Evolutionary conservation across 129 eudicot genomes (phyloP).

Genomic region (Flaveria linearis): DNA sequence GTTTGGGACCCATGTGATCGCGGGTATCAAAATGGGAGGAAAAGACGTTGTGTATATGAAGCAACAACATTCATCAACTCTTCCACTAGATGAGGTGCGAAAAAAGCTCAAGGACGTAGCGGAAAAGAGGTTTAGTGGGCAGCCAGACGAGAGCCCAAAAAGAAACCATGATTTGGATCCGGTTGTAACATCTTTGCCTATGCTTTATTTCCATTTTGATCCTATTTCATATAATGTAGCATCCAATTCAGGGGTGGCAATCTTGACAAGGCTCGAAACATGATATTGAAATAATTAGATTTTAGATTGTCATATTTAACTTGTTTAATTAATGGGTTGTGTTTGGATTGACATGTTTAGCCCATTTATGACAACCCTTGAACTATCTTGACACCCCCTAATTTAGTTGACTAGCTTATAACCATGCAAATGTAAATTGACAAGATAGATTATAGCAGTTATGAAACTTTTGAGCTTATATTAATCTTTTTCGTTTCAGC

Average conservation of each 20-base stretch:
- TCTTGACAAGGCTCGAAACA: neutral
- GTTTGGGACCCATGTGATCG: constrained; percentile 73
- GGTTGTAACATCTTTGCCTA: constrained; percentile 40
- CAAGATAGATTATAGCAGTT: constrained; percentile 1
- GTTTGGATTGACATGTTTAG: neutral
- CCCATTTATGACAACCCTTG: too few species aligned
- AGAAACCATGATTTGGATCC: constrained; percentile 37
- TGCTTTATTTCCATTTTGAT: neutral
- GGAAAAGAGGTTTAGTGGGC: constrained; percentile 58
- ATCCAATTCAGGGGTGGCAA: neutral
- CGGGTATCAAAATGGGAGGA: constrained; percentile 83
- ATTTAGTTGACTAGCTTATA: neutral
- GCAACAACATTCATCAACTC: constrained; percentile 64
- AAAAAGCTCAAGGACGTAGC: constrained; percentile 60
- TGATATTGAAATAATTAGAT: neutral
- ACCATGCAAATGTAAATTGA: neutral
- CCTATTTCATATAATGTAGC: neutral
- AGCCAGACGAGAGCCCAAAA: constrained; percentile 25
- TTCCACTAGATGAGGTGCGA: constrained; percentile 54
- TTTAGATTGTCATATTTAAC: too few species aligned
- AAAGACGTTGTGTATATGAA: constrained; percentile 70
- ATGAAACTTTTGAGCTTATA: constrained; percentile 7
- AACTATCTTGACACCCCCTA: neutral
- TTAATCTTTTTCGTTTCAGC: constrained; percentile 41
- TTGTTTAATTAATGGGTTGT: neutral